Percentiles rank a stretch among this genome's conserved stretches.
phyloP scores from a whole-genome alignment of 2,329 filamentous ascomycete species.

The Colletotrichum costaricense region DNA sequence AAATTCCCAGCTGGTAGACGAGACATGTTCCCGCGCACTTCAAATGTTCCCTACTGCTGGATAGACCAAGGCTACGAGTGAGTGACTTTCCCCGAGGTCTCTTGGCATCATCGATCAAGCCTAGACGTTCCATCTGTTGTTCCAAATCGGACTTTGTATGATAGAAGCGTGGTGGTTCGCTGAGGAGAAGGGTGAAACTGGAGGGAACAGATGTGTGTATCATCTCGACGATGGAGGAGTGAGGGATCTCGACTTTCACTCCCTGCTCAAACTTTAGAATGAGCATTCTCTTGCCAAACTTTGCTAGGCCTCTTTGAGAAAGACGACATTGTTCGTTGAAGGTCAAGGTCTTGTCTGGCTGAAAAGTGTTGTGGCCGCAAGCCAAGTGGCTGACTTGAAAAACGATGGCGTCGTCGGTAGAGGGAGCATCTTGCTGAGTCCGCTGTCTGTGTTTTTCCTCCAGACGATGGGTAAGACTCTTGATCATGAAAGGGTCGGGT shows the following conservation, averaged over 20 bases:
- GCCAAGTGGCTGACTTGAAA: conserved; percentile 39
- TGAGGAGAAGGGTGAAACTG: conserved; percentile 62
- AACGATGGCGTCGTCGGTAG: conserved; percentile 37
- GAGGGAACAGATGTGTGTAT: conserved; percentile 49
- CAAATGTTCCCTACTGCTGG: conserved; percentile 42
- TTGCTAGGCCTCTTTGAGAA: conserved; percentile 48
- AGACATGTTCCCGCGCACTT: conserved; percentile 54
- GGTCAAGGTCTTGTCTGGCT: conserved; percentile 44
- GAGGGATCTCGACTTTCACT: conserved; percentile 53
- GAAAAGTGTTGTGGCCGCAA: conserved; percentile 62
- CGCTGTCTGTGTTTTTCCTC: conserved; percentile 42
- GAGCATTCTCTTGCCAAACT: conserved; percentile 57
- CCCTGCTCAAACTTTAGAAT: conserved; percentile 47
- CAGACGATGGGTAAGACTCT: conserved; percentile 45
- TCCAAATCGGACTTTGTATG: not conserved
- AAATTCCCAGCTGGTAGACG: conserved; percentile 54
- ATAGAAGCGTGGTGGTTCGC: conserved; percentile 63
- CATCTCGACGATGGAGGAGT: conserved; percentile 59
- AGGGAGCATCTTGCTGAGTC: conserved; percentile 25
- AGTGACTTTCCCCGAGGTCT: not conserved
- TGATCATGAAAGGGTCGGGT: conserved; percentile 49
- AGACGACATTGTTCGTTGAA: conserved; percentile 56
- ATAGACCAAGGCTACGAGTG: conserved; percentile 36
- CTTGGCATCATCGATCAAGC: not conserved
- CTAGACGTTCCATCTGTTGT: not conserved